Evolutionary conservation across 169 alveolate genomes (phyloP), one percentile per base, ranked within the genome.

Genomic region (Amoebophrya sp.): DNA sequence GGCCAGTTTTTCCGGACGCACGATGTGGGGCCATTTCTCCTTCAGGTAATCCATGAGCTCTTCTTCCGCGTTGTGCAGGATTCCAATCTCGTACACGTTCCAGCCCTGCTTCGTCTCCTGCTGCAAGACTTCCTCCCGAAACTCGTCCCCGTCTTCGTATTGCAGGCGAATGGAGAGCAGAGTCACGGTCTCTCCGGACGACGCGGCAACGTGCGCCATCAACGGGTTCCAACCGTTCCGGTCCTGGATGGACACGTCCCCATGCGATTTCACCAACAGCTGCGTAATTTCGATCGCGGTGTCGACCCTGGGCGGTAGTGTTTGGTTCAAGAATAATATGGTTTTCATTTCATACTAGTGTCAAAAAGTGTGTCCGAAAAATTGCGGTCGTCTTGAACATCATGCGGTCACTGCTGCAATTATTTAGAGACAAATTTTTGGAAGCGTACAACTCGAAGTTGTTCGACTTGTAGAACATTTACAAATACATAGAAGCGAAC

Each of bases 51-150:
- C 35, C 35, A 66, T 0, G 35, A 66, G 83, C 35, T 66, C 83
- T n/a, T 66, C 83, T n/a, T 66, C 83, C 32, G 83, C 83, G 35
- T 66, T 66, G 83, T 66, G 35, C 83, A 66, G 83, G 10, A 66
- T 25, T 7, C 83, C 83, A 25, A 66, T 25, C 32, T 66, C 83
- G 83, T 66, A 66, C 83, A 66, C 35, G 83, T 66, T 66, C 83
- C 83, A 66, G 29, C 83, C 83, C 18, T 66, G 32, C 7, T 66
- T 66, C 38, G 83, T 66, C 18, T 66, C 83, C 35, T 66, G 83
- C 29, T 7, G 1, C 35, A 66, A 25, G 35, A 66, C 83, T 25
- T 12, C 10, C 10, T 66, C 38, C 38, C 1, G 12, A 25, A 12
- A 1, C 35, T 66, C 83, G 83, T 66, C 35, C 10, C 83, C 35